Evolutionary conservation across 345 rosid species (phyloP).

Genomic region (Syzygium jambos): DNA sequence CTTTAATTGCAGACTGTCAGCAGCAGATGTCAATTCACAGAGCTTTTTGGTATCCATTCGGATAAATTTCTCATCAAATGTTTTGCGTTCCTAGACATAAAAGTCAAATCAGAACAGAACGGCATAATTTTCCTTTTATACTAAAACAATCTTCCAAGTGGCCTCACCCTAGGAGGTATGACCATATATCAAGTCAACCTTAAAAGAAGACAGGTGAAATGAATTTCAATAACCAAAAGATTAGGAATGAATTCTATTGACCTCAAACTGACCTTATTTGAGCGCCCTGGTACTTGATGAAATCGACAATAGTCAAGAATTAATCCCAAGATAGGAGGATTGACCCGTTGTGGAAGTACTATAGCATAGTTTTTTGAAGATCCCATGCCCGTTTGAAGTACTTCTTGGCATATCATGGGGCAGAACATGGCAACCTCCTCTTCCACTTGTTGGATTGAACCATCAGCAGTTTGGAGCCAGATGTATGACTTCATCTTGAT

Average conservation of each 20-base stretch:
- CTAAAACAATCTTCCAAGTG: not conserved
- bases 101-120: conserved; percentile 2
- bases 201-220: not conserved
- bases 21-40: conserved; percentile 90
- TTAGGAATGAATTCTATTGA: not conserved
- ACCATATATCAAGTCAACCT: not conserved
- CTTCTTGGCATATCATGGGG: conserved; percentile 84
- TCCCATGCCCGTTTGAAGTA: conserved; percentile 66
- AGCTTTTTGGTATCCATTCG: conserved; percentile 83
- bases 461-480: conserved; percentile 89
- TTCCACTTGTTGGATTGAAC: conserved; percentile 85
- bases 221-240: not conserved
- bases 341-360: conserved; percentile 80
- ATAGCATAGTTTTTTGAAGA: conserved; percentile 75
- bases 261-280: conserved; percentile 47
- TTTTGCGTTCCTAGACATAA: conserved; percentile 58
- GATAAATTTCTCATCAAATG: conserved; percentile 74
- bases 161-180: not conserved
- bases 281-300: conserved; percentile 77
- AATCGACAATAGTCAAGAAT: conserved; percentile 83
- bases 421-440: conserved; percentile 92
- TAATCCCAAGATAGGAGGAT: conserved; percentile 61
- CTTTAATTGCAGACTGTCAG: conserved; percentile 83
- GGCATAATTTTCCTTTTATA: not conserved
- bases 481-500: conserved; percentile 62